These are phyloP conservation scores for Wickerhamomyces sp. DNA, from an alignment of 1,139 yeast genomes.

Conservation along the genomic window DNA sequence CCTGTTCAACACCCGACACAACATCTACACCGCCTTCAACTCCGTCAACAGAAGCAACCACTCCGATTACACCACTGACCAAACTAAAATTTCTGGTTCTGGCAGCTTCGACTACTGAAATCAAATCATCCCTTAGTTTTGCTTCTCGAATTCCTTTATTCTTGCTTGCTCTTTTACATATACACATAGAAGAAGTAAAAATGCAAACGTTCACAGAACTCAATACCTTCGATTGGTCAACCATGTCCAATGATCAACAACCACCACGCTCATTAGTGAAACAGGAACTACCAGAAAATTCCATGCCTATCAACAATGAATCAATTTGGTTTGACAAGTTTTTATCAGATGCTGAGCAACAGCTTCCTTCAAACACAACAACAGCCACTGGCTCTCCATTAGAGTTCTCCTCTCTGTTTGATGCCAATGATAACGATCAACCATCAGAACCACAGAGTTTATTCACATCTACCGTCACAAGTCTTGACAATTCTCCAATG, in stretches of 20 bases:
- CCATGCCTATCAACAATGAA: slow-evolving; percentile 2
- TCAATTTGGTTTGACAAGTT: slow-evolving; percentile 20
- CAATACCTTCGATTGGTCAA: slow-evolving; percentile 18
- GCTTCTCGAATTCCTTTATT: no score
- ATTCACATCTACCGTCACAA: slow-evolving; percentile 21
- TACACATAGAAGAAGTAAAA: no score
- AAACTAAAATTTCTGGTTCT: no score
- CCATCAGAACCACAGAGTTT: slow-evolving; percentile 14
- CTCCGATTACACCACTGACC: no score
- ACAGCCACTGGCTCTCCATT: slow-evolving; percentile 21
- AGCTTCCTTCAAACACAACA: slow-evolving; percentile 7
- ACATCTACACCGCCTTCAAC: slow-evolving; percentile 7
- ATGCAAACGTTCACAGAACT: no score
- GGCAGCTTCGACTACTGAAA: no score
- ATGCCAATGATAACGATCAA: slow-evolving; percentile 9
- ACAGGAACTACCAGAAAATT: slow-evolving; percentile 5
- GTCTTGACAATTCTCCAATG: slow-evolving; percentile 24
- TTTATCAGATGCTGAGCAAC: slow-evolving; percentile 9
- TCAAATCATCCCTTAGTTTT: no score
- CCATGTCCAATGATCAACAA: slow-evolving; percentile 14
- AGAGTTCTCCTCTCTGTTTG: slow-evolving; percentile 24
- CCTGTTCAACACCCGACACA: no score
- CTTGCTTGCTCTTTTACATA: no score
- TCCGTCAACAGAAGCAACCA: slow-evolving; percentile 8
- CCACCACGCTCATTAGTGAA: slow-evolving; percentile 3